A percentile compares a stretch with the other conserved stretches of the same genome.
Evolutionary conservation across 306 rosid genomes (phyloP).

Genomic region (Vigna mungo): DNA sequence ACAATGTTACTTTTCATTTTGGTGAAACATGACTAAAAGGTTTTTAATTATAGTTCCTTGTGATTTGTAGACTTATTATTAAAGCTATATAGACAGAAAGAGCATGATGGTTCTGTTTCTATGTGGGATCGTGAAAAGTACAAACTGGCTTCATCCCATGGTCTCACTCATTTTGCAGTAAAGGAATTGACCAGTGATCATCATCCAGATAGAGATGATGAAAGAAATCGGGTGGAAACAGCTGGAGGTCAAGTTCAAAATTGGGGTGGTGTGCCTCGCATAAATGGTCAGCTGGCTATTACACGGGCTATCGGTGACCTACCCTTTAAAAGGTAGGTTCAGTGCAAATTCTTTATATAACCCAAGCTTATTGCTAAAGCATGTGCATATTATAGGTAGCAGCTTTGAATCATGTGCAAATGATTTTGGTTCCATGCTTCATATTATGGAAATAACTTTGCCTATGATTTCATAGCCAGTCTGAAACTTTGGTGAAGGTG

Average conservation of each 20-base stretch:
- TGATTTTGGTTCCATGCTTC: conserved; percentile 21
- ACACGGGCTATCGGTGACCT: conserved; percentile 91
- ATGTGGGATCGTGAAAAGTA: conserved; percentile 63
- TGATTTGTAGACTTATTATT: conserved; percentile 71
- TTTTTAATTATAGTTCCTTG: conserved; percentile 49
- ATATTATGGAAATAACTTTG: neutral
- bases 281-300: conserved; percentile 93
- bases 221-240: conserved; percentile 85
- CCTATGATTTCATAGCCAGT: neutral
- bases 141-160: conserved; percentile 60
- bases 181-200: conserved; percentile 96
- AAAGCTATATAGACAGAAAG: conserved; percentile 75
- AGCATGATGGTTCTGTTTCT: conserved; percentile 64
- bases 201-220: conserved; percentile 93
- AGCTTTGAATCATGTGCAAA: conserved; percentile 23
- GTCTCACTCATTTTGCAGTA: conserved; percentile 69
- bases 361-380: conserved; percentile 24
- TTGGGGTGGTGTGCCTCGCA: conserved; percentile 87
- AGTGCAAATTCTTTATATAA: conserved; percentile 40
- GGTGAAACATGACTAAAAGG: conserved; percentile 31
- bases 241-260: conserved; percentile 93
- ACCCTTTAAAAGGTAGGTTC: conserved; percentile 74
- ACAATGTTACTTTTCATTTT: conserved; percentile 33
- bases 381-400: neutral
- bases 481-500: neutral